Conservation (phyloP, 768 basidiomycete genomes). For the Saitozyma sp. region DNA sequence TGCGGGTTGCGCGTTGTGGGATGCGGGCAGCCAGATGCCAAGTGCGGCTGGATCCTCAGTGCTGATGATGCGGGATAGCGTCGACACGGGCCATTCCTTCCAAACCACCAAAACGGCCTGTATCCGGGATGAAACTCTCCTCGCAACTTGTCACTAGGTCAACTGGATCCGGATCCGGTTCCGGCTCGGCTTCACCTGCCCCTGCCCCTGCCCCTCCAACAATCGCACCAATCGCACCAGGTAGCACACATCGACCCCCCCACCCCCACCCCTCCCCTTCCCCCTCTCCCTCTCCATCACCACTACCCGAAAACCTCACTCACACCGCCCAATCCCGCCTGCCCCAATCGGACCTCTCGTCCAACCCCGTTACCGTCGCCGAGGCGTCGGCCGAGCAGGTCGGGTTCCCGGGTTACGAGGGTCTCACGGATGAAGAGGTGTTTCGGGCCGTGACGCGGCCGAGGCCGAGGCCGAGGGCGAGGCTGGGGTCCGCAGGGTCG, state of each 20-base stretch:
- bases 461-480: constrained; percentile 13
- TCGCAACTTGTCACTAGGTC: no score
- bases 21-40: no score
- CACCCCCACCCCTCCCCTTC: not conserved
- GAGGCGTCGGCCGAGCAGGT: constrained; percentile 4
- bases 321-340: constrained; percentile 36
- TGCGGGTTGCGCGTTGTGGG: no score
- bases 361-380: not conserved
- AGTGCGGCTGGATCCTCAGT: no score
- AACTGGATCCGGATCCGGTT: not conserved
- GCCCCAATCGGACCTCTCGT: constrained; percentile 13
- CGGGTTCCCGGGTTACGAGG: constrained; percentile 18
- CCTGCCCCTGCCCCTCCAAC: not conserved
- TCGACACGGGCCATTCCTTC: no score
- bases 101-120: no score
- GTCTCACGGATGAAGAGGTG: constrained; percentile 39
- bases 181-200: not conserved
- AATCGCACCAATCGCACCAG: not conserved
- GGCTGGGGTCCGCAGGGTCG: not conserved
- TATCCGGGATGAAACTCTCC: no score
- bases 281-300: constrained; percentile 1
- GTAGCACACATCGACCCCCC: no score
- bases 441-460: constrained; percentile 34
- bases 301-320: constrained; percentile 31
- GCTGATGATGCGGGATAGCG: no score